Evolutionary conservation across 192 early-diverging fungal species (phyloP), one percentile per base, ranked within the genome.

Genomic region (Linnemannia schmuckeri): DNA sequence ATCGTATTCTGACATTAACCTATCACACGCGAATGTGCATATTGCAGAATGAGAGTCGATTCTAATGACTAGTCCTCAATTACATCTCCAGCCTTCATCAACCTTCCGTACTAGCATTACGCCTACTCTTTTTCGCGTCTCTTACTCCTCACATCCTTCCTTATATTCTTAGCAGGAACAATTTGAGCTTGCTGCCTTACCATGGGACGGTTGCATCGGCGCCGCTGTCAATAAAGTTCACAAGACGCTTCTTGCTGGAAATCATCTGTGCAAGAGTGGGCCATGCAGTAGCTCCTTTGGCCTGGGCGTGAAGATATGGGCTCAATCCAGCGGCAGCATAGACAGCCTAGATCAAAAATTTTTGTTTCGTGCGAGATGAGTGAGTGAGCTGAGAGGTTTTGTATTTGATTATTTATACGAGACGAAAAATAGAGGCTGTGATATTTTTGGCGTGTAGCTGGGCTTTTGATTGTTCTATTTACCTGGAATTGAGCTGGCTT

Each of bases 251-350:
- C 70, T 91, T 92, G 38, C 82, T 81, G 8, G 75, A 38, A 49
- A 97, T 93, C 91, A 97, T 92, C 35, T 92, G 80, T 2, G 82
- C 74, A 10, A 96, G 90, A 42, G 95, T 95, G 2, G 95, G 95
- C 96, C 96, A 97, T 35, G 88, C 73, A 22, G 71, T 2, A 44
- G 57, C 80, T 1, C 89, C 88, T 40, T 75, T 79, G n/a, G 83
- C 24, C 72, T 93, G 94, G 17, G 80, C 72, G 75, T 93, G 85
- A 46, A 88, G 76, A 47, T 93, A 95, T n/a, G 89, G 85, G 69
- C 88, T 89, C 41, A 95, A 76, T 22, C 93, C 92, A 6, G 91
- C 89, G 0, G 83, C 83, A 18, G 78, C 18, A 27, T 80, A 86
- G 18, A 71, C 79, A 20, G 83, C 15, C 83, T 86, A 77, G 4